These are phyloP conservation scores for Dittrichia graveolens DNA, from an alignment of 129 eudicot species.

Conservation along the genomic window DNA sequence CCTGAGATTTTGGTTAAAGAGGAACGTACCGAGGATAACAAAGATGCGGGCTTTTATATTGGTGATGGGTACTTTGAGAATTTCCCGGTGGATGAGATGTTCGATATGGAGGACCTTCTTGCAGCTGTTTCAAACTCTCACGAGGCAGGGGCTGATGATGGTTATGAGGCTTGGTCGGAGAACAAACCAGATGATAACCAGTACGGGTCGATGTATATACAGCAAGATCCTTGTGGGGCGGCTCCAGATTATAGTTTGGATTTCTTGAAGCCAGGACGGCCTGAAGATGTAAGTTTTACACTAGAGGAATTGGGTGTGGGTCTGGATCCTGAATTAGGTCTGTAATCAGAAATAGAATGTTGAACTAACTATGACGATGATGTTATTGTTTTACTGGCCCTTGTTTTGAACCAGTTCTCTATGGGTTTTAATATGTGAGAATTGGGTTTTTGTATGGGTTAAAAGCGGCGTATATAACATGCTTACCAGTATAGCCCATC, in stretches of 20 bases:
- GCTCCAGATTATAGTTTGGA: constrained; percentile 42
- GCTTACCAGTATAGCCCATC: background rate
- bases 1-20: constrained; percentile 20
- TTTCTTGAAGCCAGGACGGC: constrained; percentile 57
- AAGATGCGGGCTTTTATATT: constrained; percentile 6
- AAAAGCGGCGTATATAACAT: constrained; percentile 19
- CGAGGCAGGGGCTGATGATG: background rate
- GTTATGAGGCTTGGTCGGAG: background rate
- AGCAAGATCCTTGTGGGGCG: constrained; percentile 14
- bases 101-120: constrained; percentile 66
- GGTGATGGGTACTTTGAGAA: constrained; percentile 28
- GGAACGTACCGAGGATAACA: constrained; percentile 3
- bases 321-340: constrained; percentile 22
- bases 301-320: constrained; percentile 46
- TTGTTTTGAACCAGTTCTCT: constrained; percentile 25
- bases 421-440: constrained; percentile 3
- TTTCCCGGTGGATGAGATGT: constrained; percentile 52
- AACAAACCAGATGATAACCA: background rate
- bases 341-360: constrained; percentile 1
- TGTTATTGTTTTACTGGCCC: background rate
- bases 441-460: constrained; percentile 20
- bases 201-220: background rate
- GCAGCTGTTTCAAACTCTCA: background rate
- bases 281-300: constrained; percentile 48
- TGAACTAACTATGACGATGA: constrained; percentile 23